phyloP scores from a whole-genome alignment of 148 eudicot species.

The Fagopyrum tataricum region DNA sequence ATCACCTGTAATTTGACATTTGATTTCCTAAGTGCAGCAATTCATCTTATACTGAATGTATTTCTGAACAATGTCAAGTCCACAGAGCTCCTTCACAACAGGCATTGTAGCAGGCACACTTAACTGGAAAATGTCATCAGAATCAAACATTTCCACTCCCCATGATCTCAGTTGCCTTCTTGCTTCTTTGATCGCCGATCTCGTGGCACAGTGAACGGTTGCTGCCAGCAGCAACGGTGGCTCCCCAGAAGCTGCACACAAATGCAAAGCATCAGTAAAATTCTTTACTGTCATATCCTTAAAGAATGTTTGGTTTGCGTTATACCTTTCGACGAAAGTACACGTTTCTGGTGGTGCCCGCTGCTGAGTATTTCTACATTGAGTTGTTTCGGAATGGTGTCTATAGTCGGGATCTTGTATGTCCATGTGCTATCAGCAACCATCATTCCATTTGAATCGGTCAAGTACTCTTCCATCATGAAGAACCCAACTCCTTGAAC shows the following conservation, averaged over 20 bases:
- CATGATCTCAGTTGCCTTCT: slow-evolving; percentile 57
- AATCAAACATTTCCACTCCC: slow-evolving; percentile 34
- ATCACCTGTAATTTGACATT: not conserved
- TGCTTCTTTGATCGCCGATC: slow-evolving; percentile 82
- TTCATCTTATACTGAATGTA: slow-evolving; percentile 32
- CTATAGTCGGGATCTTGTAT: slow-evolving; percentile 85
- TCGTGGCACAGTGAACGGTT: slow-evolving; percentile 77
- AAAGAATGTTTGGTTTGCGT: not conserved
- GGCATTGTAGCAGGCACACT: slow-evolving; percentile 87
- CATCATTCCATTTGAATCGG: slow-evolving; percentile 62
- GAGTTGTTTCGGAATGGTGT: slow-evolving; percentile 66
- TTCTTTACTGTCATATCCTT: too few relatives aligned
- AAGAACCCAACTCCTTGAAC: slow-evolving; percentile 92
- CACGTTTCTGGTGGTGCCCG: slow-evolving; percentile 62
- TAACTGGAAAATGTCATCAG: slow-evolving; percentile 36
- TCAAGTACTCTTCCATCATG: slow-evolving; percentile 66
- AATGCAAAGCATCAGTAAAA: not conserved
- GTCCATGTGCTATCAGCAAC: slow-evolving; percentile 65
- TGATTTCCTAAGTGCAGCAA: not conserved
- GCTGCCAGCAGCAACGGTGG: slow-evolving; percentile 78
- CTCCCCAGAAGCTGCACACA: slow-evolving; percentile 83
- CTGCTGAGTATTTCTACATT: slow-evolving; percentile 72
- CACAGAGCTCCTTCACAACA: slow-evolving; percentile 76
- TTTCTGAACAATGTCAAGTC: slow-evolving; percentile 51
- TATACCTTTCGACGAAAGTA: slow-evolving; percentile 86